Conservation (phyloP, 202 grass and related monocot species). For the Brachypodium distachyon region DNA sequence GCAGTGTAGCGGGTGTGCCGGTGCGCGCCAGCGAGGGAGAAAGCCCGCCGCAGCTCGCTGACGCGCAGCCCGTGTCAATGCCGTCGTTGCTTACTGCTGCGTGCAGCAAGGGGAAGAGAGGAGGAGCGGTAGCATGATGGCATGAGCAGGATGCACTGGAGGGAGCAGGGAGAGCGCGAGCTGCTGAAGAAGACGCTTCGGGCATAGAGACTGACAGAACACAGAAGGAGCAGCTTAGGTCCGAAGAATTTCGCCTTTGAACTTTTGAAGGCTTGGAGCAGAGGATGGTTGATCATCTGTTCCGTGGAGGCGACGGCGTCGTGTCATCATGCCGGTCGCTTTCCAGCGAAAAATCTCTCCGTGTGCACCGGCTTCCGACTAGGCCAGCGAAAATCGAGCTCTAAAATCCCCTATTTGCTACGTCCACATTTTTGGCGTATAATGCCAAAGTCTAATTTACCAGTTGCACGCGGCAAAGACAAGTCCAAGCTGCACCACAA, state of each 20-base stretch:
- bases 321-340: not conserved
- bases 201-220: no score
- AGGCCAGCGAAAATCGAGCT: not conserved
- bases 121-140: not conserved
- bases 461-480: not conserved
- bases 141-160: no score
- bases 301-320: not conserved
- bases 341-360: not conserved
- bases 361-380: not conserved
- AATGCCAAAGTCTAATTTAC: not conserved
- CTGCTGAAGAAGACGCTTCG: no score
- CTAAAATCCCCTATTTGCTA: no score
- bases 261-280: no score
- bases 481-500: not conserved
- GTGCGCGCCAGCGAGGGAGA: constrained; percentile 16
- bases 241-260: not conserved
- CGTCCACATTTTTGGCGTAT: not conserved
- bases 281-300: not conserved
- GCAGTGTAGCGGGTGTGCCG: constrained; percentile 19
- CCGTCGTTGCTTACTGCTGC: not conserved
- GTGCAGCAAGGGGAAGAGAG: not conserved
- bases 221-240: no score
- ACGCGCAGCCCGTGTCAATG: not conserved
- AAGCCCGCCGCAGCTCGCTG: constrained; percentile 28
- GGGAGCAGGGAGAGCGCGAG: no score